These are phyloP conservation scores for Colletotrichum brevisporum DNA, from an alignment of 2,329 filamentous ascomycete species.

Conservation along the genomic window DNA sequence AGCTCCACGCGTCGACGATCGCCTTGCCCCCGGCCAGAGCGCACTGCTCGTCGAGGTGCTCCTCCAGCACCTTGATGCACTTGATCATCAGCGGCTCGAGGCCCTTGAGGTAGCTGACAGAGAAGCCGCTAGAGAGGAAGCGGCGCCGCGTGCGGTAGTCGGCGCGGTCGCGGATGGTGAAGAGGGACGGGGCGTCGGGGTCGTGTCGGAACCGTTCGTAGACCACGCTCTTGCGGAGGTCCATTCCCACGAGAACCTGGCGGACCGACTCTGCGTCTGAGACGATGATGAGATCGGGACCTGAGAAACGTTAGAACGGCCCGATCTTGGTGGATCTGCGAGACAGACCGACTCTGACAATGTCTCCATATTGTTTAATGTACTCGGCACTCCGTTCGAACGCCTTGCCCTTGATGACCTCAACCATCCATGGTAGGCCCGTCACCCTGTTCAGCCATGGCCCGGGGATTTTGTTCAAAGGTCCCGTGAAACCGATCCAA, in stretches of 20 bases:
- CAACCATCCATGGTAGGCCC: background rate
- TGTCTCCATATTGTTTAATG: background rate
- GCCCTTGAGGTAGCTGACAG: conserved; percentile 19
- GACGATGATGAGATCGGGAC: conserved; percentile 2
- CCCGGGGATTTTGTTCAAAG: conserved; percentile 10
- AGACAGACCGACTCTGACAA: conserved; percentile 12
- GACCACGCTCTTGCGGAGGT: conserved; percentile 21
- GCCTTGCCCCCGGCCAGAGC: background rate
- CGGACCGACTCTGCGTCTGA: conserved; percentile 12
- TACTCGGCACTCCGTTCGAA: background rate
- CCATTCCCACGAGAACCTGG: conserved; percentile 8
- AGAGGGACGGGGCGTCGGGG: conserved; percentile 6
- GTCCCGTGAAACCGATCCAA: conserved; percentile 5
- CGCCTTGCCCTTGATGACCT: background rate
- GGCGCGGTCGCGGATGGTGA: conserved; percentile 18
- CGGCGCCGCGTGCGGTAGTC: conserved; percentile 21
- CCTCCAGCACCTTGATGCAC: conserved; percentile 18
- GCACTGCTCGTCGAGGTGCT: conserved; percentile 19
- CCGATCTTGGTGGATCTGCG: background rate
- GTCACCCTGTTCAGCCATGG: conserved; percentile 4
- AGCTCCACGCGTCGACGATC: conserved; percentile 9
- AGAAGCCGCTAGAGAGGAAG: conserved; percentile 18
- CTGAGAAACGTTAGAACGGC: background rate
- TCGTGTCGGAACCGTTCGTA: conserved; percentile 26
- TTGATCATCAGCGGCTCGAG: conserved; percentile 11